Conservation (phyloP, 768 basidiomycete species). For the Termitomyces sp. region DNA sequence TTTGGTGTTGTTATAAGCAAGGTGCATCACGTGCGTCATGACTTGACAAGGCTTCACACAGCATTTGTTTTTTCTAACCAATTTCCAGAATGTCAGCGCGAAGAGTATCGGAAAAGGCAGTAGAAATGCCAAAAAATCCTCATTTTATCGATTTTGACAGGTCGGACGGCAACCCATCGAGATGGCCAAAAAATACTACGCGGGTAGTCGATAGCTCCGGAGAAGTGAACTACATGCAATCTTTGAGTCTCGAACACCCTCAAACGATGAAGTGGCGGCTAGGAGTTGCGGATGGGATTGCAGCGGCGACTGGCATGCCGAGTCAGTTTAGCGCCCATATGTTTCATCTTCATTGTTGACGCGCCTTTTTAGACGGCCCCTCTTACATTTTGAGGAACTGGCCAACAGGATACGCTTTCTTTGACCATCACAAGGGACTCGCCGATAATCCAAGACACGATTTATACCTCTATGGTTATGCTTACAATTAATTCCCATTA, state of each 20-base stretch:
- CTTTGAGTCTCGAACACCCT: slow-evolving; percentile 42
- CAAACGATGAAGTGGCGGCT: slow-evolving; percentile 55
- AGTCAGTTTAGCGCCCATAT: slow-evolving; percentile 29
- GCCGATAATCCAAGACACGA: slow-evolving; percentile 56
- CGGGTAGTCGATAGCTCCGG: slow-evolving; percentile 51
- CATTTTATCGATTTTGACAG: slow-evolving; percentile 52
- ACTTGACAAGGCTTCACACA: background rate
- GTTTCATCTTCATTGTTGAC: slow-evolving; percentile 1
- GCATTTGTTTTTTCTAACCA: background rate
- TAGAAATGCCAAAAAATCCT: slow-evolving; percentile 44
- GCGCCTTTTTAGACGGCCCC: slow-evolving; percentile 34
- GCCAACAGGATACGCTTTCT: slow-evolving; percentile 67
- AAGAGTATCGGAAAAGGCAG: slow-evolving; percentile 18
- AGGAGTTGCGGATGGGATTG: slow-evolving; percentile 34
- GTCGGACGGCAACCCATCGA: slow-evolving; percentile 49
- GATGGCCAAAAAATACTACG: slow-evolving; percentile 56
- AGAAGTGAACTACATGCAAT: slow-evolving; percentile 67
- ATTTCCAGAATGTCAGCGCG: slow-evolving; percentile 20
- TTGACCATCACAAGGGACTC: slow-evolving; percentile 68
- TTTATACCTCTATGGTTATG: slow-evolving; percentile 68
- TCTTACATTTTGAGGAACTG: slow-evolving; percentile 58
- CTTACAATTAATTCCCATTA: background rate
- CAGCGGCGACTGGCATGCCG: slow-evolving; percentile 37
- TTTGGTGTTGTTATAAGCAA: slow-evolving; percentile 5
- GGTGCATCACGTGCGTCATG: background rate